A percentile compares a stretch with the other conserved stretches of the same genome.
phyloP scores from a whole-genome alignment of 106 monocot genomes.

The Phalaenopsis equestris region DNA sequence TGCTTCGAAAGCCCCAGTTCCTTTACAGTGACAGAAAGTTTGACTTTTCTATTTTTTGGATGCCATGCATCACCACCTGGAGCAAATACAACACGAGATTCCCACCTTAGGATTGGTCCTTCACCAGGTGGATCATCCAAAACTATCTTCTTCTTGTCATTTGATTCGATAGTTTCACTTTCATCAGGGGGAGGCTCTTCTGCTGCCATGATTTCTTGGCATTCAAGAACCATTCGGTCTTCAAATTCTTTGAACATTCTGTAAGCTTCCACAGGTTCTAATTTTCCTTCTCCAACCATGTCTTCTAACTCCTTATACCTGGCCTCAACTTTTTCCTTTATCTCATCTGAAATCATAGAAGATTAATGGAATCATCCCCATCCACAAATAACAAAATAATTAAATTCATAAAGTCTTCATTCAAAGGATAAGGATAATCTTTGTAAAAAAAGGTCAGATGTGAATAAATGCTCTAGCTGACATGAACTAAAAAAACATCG shows the following conservation, averaged over 20 bases:
- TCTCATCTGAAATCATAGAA: slow-evolving; percentile 44
- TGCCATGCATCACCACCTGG: slow-evolving; percentile 93
- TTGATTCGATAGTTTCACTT: slow-evolving; percentile 21
- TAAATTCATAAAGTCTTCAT: not conserved
- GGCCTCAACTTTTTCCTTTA: slow-evolving; percentile 80
- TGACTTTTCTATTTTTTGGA: slow-evolving; percentile 91
- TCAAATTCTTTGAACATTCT: slow-evolving; percentile 76
- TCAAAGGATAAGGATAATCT: not conserved
- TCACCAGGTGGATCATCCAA: slow-evolving; percentile 87
- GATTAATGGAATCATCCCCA: not conserved
- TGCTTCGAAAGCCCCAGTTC: slow-evolving; percentile 76
- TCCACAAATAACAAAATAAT: not conserved
- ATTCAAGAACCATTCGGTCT: slow-evolving; percentile 76
- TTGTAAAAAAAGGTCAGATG: not conserved
- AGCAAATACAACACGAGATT: slow-evolving; percentile 77
- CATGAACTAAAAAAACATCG: not conserved
- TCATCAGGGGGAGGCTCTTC: slow-evolving; percentile 35
- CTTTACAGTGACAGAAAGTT: slow-evolving; percentile 81
- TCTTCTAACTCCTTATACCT: slow-evolving; percentile 81
- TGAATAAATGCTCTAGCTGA: not conserved
- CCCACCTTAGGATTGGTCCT: slow-evolving; percentile 90
- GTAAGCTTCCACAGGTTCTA: slow-evolving; percentile 79
- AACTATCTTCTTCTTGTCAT: slow-evolving; percentile 31
- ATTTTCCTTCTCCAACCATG: slow-evolving; percentile 70
- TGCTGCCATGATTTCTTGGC: slow-evolving; percentile 46